Conservation (phyloP, 495 filamentous ascomycete genomes). For the Echria macrotheca region DNA sequence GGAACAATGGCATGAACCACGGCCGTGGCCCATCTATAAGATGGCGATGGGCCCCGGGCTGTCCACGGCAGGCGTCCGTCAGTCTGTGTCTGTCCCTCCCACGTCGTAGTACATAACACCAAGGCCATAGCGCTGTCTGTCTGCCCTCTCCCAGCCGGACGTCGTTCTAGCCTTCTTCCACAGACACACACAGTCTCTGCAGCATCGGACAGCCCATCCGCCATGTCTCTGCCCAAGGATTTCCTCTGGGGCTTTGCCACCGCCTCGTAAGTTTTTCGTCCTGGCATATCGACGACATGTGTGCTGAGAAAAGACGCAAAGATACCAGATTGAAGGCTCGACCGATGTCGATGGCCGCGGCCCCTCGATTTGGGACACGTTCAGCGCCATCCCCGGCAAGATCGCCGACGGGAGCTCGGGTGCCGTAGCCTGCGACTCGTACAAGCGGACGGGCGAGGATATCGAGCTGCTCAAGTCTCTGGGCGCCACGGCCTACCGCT, state of each 20-base stretch:
- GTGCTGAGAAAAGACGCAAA: too few species aligned
- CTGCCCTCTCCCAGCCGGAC: not conserved
- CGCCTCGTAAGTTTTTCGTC: slow-evolving; percentile 51
- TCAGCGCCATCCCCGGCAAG: slow-evolving; percentile 67
- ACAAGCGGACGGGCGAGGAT: slow-evolving; percentile 66
- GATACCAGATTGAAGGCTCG: slow-evolving; percentile 74
- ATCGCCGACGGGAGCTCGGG: slow-evolving; percentile 66
- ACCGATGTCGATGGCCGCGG: slow-evolving; percentile 61
- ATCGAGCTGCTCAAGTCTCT: slow-evolving; percentile 64
- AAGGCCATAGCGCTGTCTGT: not conserved
- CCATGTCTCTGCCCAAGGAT: slow-evolving; percentile 59
- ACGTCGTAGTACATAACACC: too few species aligned
- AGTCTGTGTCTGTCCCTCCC: too few species aligned
- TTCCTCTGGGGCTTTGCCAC: slow-evolving; percentile 83
- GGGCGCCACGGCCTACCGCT: slow-evolving; percentile 62
- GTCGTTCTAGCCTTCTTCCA: not conserved
- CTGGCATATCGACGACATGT: not conserved
- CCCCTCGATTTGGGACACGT: slow-evolving; percentile 73
- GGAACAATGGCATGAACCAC: slow-evolving; percentile 29
- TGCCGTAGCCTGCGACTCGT: slow-evolving; percentile 69
- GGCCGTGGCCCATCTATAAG: slow-evolving; percentile 23
- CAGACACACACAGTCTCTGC: not conserved
- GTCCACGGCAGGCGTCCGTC: too few species aligned
- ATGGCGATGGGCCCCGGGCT: slow-evolving; percentile 7
- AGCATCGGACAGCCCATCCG: slow-evolving; percentile 5